phyloP scores from a whole-genome alignment of 345 rosid species.

The Pistacia integerrima region DNA sequence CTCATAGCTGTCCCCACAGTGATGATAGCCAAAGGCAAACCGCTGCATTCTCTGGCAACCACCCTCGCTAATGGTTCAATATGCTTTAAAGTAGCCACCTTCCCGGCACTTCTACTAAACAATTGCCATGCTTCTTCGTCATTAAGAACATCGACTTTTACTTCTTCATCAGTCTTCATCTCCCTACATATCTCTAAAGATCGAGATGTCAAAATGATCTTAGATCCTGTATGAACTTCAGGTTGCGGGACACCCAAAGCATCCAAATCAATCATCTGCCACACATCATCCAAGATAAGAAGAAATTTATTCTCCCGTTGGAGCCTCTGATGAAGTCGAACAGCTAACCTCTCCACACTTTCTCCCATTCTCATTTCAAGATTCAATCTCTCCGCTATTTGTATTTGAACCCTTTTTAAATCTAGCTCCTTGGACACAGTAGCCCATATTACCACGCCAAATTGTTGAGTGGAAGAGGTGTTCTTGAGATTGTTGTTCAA shows the following conservation, averaged over 20 bases:
- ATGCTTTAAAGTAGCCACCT: slow-evolving; percentile 13
- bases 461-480: background rate
- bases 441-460: slow-evolving; percentile 28
- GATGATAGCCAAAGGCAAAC: slow-evolving; percentile 54
- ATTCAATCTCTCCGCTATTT: slow-evolving; percentile 33
- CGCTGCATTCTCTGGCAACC: slow-evolving; percentile 38
- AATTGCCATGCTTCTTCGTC: slow-evolving; percentile 34
- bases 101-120: slow-evolving; percentile 24
- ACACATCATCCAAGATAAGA: slow-evolving; percentile 37
- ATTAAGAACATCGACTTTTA: slow-evolving; percentile 20
- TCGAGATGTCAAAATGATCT: slow-evolving; percentile 31
- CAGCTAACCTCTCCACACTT: slow-evolving; percentile 24
- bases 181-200: slow-evolving; percentile 21
- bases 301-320: slow-evolving; percentile 23
- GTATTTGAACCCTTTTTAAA: slow-evolving; percentile 24
- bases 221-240: slow-evolving; percentile 3
- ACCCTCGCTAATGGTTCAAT: slow-evolving; percentile 31
- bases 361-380: slow-evolving; percentile 22
- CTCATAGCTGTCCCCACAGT: slow-evolving; percentile 44
- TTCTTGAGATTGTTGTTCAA: no score
- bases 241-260: slow-evolving; percentile 26
- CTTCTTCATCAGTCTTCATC: slow-evolving; percentile 25
- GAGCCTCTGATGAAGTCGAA: slow-evolving; percentile 15
- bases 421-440: slow-evolving; percentile 28
- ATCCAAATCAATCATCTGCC: slow-evolving; percentile 28